Percentiles rank a stretch among this genome's conserved stretches.
Conservation (phyloP, 306 rosid species). For the Abrus precatorius region DNA sequence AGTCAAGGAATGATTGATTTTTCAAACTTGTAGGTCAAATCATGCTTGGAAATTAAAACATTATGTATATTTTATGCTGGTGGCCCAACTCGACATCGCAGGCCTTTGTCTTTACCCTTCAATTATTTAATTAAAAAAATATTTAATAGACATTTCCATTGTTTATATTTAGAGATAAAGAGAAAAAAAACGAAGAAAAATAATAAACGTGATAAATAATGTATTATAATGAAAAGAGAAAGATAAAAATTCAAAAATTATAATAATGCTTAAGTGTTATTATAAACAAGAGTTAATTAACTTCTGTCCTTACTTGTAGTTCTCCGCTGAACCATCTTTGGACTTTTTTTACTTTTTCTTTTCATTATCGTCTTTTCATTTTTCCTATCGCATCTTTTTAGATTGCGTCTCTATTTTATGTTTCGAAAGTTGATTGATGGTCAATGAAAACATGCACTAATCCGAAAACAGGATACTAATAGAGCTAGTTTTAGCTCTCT, state of each 20-base stretch:
- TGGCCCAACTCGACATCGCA: constrained; percentile 11
- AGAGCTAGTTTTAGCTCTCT: neutral
- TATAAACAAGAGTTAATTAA: too few species aligned
- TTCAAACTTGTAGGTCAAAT: constrained; percentile 57
- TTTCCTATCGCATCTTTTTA: constrained; percentile 9
- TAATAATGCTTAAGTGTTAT: too few species aligned
- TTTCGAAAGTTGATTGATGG: constrained; percentile 22
- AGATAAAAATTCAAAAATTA: too few species aligned
- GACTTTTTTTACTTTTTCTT: neutral
- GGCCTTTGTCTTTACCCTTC: constrained; percentile 20
- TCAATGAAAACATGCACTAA: neutral
- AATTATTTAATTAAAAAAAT: neutral
- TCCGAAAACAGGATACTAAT: neutral
- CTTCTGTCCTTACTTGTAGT: too few species aligned
- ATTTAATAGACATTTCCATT: too few species aligned
- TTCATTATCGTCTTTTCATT: neutral
- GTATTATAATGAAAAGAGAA: too few species aligned
- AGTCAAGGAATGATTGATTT: constrained; percentile 44
- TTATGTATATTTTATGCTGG: neutral
- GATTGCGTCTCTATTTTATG: too few species aligned
- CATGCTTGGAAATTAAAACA: constrained; percentile 28
- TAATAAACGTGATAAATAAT: too few species aligned
- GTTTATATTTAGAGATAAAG: too few species aligned
- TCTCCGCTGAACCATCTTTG: too few species aligned
- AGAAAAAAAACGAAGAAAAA: too few species aligned